A percentile compares a stretch with the other conserved stretches of the same genome.
Evolutionary conservation across 148 eudicot species (phyloP).

Genomic region (Chenopodium suecicum): DNA sequence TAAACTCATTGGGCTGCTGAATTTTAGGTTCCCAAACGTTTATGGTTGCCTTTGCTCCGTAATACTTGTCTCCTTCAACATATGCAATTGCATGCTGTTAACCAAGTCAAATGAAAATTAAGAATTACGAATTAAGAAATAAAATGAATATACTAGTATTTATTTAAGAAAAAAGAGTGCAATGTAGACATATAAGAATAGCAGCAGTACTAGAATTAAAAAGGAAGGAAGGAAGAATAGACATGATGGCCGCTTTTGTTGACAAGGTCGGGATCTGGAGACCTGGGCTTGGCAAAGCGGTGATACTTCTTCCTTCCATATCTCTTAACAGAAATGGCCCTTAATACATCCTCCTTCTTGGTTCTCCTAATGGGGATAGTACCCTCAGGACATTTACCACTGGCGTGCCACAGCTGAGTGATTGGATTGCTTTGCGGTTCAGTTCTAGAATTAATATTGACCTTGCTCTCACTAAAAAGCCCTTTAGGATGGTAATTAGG

Average conservation of each 20-base stretch:
- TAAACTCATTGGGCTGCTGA: slow-evolving; percentile 95
- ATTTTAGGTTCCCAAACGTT: slow-evolving; percentile 96
- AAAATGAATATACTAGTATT: too few species aligned
- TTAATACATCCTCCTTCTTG: slow-evolving; percentile 69
- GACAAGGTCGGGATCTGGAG: slow-evolving; percentile 90
- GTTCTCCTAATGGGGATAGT: slow-evolving; percentile 91
- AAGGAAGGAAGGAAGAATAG: background rate
- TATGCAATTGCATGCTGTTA: slow-evolving; percentile 92
- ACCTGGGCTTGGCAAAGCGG: slow-evolving; percentile 68
- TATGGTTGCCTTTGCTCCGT: slow-evolving; percentile 92
- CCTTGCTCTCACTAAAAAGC: slow-evolving; percentile 58
- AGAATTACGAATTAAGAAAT: too few species aligned
- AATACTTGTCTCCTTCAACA: slow-evolving; percentile 92
- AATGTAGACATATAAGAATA: too few species aligned
- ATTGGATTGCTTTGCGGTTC: slow-evolving; percentile 34
- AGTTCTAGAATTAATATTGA: slow-evolving; percentile 22
- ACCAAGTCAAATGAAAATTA: slow-evolving; percentile 1
- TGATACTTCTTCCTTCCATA: slow-evolving; percentile 82
- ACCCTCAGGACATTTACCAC: slow-evolving; percentile 68
- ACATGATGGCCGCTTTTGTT: slow-evolving; percentile 97
- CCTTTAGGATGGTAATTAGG: slow-evolving; percentile 90
- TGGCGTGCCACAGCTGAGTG: slow-evolving; percentile 78
- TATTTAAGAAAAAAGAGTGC: too few species aligned
- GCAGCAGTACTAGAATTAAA: background rate
- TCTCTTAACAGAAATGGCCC: slow-evolving; percentile 81